Percentiles rank a stretch among this genome's conserved stretches.
Conservation (phyloP, 371 early-diverging fungal genomes). For the Polyrhizophydium stewartii region DNA sequence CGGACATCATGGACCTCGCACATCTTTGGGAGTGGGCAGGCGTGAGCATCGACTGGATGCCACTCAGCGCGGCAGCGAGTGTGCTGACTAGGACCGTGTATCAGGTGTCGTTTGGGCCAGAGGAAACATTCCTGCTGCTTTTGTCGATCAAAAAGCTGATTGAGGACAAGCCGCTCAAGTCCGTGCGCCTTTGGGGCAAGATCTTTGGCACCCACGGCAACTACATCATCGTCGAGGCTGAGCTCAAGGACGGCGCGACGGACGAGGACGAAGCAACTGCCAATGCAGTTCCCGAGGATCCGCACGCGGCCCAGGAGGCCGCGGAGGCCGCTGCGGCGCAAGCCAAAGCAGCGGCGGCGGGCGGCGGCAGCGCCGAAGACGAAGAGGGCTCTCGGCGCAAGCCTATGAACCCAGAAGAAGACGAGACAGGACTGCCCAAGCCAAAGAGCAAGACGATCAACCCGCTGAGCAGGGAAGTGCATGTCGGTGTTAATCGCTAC, state of each 20-base stretch:
- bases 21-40: slow-evolving; percentile 56
- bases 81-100: too few relatives aligned
- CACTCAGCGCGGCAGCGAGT: too few relatives aligned
- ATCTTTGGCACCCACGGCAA: slow-evolving; percentile 26
- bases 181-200: slow-evolving; percentile 52
- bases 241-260: slow-evolving; percentile 32
- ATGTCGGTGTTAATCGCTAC: slow-evolving; percentile 50
- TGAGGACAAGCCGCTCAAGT: slow-evolving; percentile 39
- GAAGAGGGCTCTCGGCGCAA: slow-evolving; percentile 1
- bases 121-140: slow-evolving; percentile 42
- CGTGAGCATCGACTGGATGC: slow-evolving; percentile 15
- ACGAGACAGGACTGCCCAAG: slow-evolving; percentile 26
- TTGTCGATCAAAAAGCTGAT: slow-evolving; percentile 40
- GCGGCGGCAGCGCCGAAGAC: slow-evolving; percentile 7
- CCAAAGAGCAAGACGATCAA: slow-evolving; percentile 29
- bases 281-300: slow-evolving; percentile 2
- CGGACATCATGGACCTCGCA: slow-evolving; percentile 47
- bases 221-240: slow-evolving; percentile 51
- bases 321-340: slow-evolving; percentile 8
- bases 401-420: slow-evolving; percentile 5
- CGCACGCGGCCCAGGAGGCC: slow-evolving; percentile 4
- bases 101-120: slow-evolving; percentile 41
- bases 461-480: slow-evolving; percentile 31
- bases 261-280: slow-evolving; percentile 38
- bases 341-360: slow-evolving; percentile 6